Conservation (phyloP, 768 basidiomycete species). For the Pisolithus tinctorius region DNA sequence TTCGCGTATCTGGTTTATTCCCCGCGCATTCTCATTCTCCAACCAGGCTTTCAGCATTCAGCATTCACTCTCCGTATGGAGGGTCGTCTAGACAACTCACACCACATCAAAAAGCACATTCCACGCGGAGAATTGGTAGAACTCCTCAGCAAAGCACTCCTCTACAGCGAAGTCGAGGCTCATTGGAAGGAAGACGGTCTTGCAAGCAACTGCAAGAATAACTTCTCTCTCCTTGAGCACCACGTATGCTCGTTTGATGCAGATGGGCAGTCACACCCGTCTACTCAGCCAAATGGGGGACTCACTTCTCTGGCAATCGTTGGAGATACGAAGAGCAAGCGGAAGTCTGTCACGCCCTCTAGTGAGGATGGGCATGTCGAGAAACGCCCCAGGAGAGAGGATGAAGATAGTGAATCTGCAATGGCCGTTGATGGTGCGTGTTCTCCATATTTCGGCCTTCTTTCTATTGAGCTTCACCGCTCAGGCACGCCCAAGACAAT, state of each 20-base stretch:
- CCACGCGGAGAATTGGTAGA: conserved; percentile 79
- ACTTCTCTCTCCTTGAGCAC: conserved; percentile 68
- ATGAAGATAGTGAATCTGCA: conserved; percentile 27
- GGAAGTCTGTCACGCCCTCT: conserved; percentile 44
- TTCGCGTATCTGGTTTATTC: conserved; percentile 18
- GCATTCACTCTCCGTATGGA: conserved; percentile 79
- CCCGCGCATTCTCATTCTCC: conserved; percentile 5
- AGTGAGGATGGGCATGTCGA: conserved; percentile 46
- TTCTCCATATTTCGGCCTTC: conserved; percentile 23
- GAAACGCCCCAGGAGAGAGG: conserved; percentile 54
- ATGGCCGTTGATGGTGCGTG: conserved; percentile 39
- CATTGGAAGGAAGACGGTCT: conserved; percentile 67
- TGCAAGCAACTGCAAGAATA: conserved; percentile 56
- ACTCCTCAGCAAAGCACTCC: conserved; percentile 70
- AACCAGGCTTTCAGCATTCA: conserved; percentile 69
- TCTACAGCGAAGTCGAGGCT: conserved; percentile 77
- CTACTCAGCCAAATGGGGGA: conserved; percentile 16
- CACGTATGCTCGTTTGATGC: conserved; percentile 63
- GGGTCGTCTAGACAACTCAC: conserved; percentile 61
- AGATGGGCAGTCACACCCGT: conserved; percentile 12
- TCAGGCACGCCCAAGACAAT: conserved; percentile 10
- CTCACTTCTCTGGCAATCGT: conserved; percentile 1
- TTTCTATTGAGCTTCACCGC: background rate
- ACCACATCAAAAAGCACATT: conserved; percentile 64
- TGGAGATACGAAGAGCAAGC: conserved; percentile 33